Base-by-base conservation (phyloP, 495 filamentous ascomycete genomes). In the Tetracladium marchalianum region DNA sequence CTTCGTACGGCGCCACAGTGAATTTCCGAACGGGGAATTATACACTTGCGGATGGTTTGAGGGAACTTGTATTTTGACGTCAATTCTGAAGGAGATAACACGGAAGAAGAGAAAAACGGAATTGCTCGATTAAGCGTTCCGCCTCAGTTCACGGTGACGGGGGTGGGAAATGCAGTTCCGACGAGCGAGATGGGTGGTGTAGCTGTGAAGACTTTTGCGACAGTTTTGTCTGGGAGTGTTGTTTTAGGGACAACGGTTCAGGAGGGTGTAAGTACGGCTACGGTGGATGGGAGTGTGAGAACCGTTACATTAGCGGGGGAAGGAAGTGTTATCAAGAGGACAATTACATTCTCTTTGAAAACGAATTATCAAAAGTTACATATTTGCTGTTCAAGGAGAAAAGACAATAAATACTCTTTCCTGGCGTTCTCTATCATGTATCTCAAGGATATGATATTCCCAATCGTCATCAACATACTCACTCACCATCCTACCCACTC, bases 21-120 rank as follows among this genome's bases (percentile, higher is more conserved):
- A 68, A 70, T 43, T 43, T 69, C 11, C 38, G 64, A 24, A 58
- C 46, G 13, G 68, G 68, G 3, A 48, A 62, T 22, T 69, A 64
- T 49, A 65, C 55, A 12, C 35, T 61, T 7, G 19, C 39, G 11
- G 47, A 62, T 44, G 65, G 67, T 16, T 40, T 47, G 12, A 56
- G 64, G 63, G 24, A 63, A 68, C 36, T 60, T 70, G 9, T 70
- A 70, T 43, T 48, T 55, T 0, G 32, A 54, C 17, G n/a, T n/a
- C n/a, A 27, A 27, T 27, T 27, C 22, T n/a, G n/a, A n/a, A n/a
- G 22, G 22, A 27, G 22, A 7, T 27, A 7, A 27, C 22, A 40
- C 59, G 35, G 47, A 59, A 10, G 45, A 47, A 0, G 51, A 51
- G n/a, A 60, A 61, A 45, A 65, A 64, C 12, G 62, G 67, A 27